Percentiles rank a stretch among this genome's conserved stretches.
phyloP scores from a whole-genome alignment of 305 asterid genomes.

The Rubia peregrina region DNA sequence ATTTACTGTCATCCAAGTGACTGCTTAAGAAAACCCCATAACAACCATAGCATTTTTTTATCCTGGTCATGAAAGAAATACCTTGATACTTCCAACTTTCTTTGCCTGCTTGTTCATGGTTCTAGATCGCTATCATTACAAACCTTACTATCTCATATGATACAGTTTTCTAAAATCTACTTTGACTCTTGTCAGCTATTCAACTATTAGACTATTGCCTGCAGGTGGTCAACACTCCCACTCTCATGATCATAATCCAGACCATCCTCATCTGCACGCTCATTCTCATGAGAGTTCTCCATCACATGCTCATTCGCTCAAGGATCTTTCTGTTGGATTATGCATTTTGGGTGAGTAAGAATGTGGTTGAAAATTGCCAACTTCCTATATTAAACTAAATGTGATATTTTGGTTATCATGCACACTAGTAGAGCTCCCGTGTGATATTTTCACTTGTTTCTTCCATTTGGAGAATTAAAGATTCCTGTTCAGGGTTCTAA shows the following conservation, averaged over 20 bases:
- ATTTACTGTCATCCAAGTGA: not conserved
- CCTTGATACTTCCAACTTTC: not conserved
- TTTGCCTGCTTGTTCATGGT: not conserved
- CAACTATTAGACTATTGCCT: not conserved
- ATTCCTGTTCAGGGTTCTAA: not conserved
- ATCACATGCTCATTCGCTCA: constrained; percentile 79
- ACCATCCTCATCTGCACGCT: constrained; percentile 42
- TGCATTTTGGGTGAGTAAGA: constrained; percentile 73
- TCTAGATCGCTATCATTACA: not conserved
- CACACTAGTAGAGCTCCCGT: not conserved
- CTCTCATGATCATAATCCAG: constrained; percentile 59
- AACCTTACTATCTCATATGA: too few relatives aligned
- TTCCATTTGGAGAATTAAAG: not conserved
- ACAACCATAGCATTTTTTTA: not conserved
- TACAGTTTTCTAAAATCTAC: not conserved
- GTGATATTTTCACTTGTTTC: not conserved
- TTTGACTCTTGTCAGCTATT: not conserved
- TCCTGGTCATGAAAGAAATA: not conserved
- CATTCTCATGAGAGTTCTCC: constrained; percentile 27
- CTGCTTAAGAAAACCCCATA: not conserved
- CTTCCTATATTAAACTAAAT: not conserved
- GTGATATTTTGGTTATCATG: not conserved
- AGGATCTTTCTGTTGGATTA: constrained; percentile 86
- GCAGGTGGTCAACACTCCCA: constrained; percentile 87
- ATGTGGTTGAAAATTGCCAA: not conserved